Base-by-base conservation (phyloP, 768 basidiomycete species). In the Suillus ampliporus region DNA sequence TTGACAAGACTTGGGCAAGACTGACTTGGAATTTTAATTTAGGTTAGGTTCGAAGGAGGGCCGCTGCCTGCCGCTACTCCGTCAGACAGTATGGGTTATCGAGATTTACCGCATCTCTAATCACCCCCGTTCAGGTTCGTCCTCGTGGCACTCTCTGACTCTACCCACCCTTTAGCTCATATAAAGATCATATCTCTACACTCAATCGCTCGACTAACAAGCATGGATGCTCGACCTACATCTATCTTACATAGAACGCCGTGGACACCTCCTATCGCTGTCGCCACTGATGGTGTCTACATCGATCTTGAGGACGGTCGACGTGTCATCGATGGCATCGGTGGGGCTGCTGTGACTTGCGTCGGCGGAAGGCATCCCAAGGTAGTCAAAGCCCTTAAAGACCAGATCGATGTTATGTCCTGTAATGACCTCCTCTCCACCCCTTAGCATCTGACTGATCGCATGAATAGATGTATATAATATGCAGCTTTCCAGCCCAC, bases 321-420 rank as follows among this genome's bases (percentile, higher is more conserved):
- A 57, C 83, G 77, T 61, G 71, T 94, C 35, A 82, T 95, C 67
- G 94, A 96, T 76, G 91, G 84, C 8, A 87, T 92, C 50, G 94
- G 94, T 50, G 94, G 94, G 34, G 93, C 93, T 7, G 92, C 94
- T 11, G 94, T 96, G 34, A 74, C 87, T 13, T 92, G 90, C 72
- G 72, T 96, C 48, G 94, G 94, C 3, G 86, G 87, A 62, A 84
- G 82, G 23, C 87, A 94, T 70, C 90, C 89, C 3, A 84, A 82
- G 62, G 90, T 94, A 38, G 79, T 84, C 61, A 78, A 88, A 70
- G 90, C 90, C 2, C 81, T 95, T 59, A 91, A 93, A 73, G 86
- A 92, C 61, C 93, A 95, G 68, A 79, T 90, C 19, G 91, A 92
- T 74, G 86, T 86, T 67, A 77, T 94, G 46, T 80, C 91, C 23